Evolutionary conservation across 2,329 filamentous ascomycete species (phyloP), one percentile per base, ranked within the genome.

Genomic region (Colletotrichum liaoningense): DNA sequence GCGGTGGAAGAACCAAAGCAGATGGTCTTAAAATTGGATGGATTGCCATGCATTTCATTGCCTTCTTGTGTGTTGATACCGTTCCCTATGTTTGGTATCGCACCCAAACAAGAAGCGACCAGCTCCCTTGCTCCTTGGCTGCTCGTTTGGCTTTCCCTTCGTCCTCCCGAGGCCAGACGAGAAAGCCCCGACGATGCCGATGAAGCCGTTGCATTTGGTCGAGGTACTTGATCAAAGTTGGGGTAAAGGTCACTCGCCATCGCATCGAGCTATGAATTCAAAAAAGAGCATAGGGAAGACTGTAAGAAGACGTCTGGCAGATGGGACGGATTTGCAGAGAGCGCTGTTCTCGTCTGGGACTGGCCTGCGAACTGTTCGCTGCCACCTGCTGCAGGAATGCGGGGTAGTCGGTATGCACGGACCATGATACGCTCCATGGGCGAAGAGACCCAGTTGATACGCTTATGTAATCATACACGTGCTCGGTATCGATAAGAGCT

Each of bases 121-220:
- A 49, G 42, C 19, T 49, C 42, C 42, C 19, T 49, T 63, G 26
- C 59, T 63, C 22, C n/a, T n/a, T 19, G 9, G 26, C 5, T 42
- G 59, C 26, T 63, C 28, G 8, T 35, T 30, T 30, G 12, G 22
- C 38, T 28, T 14, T 42, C 28, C 46, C 59, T 64, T 52, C 38
- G 67, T 66, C 60, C 55, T 42, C 58, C 59, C 69, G 69, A 72
- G 30, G n/a, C 14, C 58, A 59, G 35, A 72, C 65, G 70, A 69
- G 70, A 69, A 72, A 69, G 59, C 59, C 66, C 70, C 66, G 70
- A 69, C 26, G 55, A 64, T 72, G 67, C 67, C 70, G 70, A 73
- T 26, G 46, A 60, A 63, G 56, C 63, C 63, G 69, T 62, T 22
- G 42, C 19, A 22, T 9, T 49, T 57, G 58, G 38, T n/a, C 63